phyloP scores from a whole-genome alignment of 495 filamentous ascomycete genomes.

The Ramalina peruviana region DNA sequence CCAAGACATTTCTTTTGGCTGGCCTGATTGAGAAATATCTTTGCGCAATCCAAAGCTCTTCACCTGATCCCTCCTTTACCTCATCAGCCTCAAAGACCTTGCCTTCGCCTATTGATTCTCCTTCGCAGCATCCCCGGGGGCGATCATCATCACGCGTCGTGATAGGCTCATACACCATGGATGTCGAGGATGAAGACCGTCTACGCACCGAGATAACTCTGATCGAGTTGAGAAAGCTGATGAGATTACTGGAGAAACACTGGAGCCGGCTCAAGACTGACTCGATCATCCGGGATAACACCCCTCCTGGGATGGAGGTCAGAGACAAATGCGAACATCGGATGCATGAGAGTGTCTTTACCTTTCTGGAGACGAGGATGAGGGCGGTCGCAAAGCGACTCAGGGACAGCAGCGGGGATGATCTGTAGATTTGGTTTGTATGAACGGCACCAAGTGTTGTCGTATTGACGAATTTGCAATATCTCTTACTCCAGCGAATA shows the following conservation, averaged over 20 bases:
- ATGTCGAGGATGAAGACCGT: background rate
- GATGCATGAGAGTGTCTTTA: background rate
- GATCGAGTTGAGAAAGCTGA: conserved; percentile 1
- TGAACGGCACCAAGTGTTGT: too few species aligned
- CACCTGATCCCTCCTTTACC: background rate
- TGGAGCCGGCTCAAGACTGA: background rate
- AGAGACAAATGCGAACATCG: background rate
- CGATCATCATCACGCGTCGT: background rate
- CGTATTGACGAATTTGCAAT: too few species aligned
- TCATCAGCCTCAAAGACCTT: background rate
- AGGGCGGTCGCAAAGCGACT: background rate
- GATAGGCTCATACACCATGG: conserved; percentile 2
- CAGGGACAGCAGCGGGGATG: background rate
- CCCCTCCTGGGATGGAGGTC: too few species aligned
- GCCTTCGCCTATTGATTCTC: background rate
- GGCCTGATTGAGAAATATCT: conserved; percentile 5
- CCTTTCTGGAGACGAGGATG: background rate
- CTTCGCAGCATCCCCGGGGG: background rate
- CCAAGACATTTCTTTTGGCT: conserved; percentile 3
- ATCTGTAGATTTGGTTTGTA: too few species aligned
- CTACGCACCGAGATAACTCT: background rate
- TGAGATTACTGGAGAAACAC: background rate
- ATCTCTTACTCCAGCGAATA: too few species aligned
- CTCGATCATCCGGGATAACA: too few species aligned
- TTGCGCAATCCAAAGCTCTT: background rate